phyloP scores from a whole-genome alignment of 441 rosid species.

The Erodium moschatum region DNA sequence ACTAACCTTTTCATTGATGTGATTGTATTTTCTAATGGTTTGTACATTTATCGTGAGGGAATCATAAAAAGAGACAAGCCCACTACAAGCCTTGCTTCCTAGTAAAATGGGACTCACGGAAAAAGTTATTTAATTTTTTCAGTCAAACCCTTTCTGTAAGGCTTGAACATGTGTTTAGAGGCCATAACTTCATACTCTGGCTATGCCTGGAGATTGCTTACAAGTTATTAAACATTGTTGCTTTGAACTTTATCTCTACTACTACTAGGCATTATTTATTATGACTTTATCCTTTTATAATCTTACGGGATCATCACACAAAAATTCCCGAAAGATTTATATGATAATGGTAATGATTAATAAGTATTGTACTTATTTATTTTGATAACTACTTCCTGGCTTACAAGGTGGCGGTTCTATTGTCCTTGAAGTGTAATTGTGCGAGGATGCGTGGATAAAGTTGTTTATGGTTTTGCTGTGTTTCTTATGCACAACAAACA shows the following conservation, averaged over 20 bases:
- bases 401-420: neutral
- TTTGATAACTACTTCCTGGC: constrained; percentile 3
- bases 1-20: neutral
- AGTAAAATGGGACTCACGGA: neutral
- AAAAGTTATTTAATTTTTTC: neutral
- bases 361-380: neutral
- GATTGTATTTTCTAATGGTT: neutral
- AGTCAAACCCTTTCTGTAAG: neutral
- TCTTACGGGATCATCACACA: neutral
- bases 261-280: neutral
- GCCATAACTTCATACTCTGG: neutral
- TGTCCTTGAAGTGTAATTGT: neutral
- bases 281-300: neutral
- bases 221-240: neutral
- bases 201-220: neutral
- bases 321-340: neutral
- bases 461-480: neutral
- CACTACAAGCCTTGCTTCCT: neutral
- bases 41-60: neutral
- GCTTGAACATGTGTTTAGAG: neutral
- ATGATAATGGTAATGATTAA: neutral
- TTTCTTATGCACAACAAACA: neutral
- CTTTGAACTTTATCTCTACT: neutral
- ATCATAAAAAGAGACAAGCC: neutral
- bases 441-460: neutral